These are phyloP conservation scores for Platanthera zijinensis DNA, from an alignment of 106 monocot species.

Conservation along the genomic window DNA sequence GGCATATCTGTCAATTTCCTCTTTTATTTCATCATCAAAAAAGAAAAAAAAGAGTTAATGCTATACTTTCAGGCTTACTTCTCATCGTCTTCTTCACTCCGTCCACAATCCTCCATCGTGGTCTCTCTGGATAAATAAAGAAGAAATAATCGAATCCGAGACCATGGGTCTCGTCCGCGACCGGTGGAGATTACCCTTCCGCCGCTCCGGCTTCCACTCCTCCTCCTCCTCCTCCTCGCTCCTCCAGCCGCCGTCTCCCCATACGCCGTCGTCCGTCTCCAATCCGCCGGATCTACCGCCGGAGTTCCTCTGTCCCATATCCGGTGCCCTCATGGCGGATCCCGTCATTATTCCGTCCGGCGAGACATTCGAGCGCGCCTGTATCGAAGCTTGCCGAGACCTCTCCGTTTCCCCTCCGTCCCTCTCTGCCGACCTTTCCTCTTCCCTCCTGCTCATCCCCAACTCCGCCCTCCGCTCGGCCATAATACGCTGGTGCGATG, in stretches of 20 bases:
- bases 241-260: constrained; percentile 8
- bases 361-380: constrained; percentile 70
- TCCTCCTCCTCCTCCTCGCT: constrained; percentile 11
- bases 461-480: constrained; percentile 49
- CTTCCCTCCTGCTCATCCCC: constrained; percentile 35
- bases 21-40: too few species aligned
- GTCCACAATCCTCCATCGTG: too few species aligned
- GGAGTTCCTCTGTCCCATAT: constrained; percentile 81
- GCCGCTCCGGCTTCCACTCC: neutral
- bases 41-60: too few species aligned
- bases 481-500: constrained; percentile 45
- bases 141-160: neutral
- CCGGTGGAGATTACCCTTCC: constrained; percentile 24
- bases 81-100: too few species aligned
- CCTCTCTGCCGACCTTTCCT: constrained; percentile 4
- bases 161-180: constrained; percentile 5
- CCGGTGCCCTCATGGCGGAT: constrained; percentile 70
- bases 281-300: constrained; percentile 18
- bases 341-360: constrained; percentile 79
- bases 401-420: constrained; percentile 28
- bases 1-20: too few species aligned
- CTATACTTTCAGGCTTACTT: too few species aligned
- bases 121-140: neutral
- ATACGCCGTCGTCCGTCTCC: neutral
- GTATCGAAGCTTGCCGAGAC: constrained; percentile 56